Evolutionary conservation across 2,329 filamentous ascomycete species (phyloP).

Genomic region (Aschersonia sp.): DNA sequence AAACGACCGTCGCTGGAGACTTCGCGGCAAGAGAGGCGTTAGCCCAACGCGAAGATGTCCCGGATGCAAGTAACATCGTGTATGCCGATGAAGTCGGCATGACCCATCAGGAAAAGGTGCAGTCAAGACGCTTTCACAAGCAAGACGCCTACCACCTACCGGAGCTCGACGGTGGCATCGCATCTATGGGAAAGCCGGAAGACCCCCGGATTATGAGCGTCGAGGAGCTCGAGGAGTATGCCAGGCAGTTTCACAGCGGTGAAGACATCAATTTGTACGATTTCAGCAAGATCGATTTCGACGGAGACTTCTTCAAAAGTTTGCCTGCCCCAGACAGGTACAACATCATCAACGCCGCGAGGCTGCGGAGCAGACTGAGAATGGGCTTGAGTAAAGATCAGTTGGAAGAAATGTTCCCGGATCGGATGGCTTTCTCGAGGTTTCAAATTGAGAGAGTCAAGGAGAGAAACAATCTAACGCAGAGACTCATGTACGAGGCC

Average conservation of each 20-base stretch:
- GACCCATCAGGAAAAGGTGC: conserved; percentile 58
- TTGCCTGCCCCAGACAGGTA: conserved; percentile 83
- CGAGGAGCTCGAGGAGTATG: conserved; percentile 88
- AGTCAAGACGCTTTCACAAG: conserved; percentile 69
- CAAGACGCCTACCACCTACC: conserved; percentile 94
- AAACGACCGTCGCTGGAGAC: conserved; percentile 27
- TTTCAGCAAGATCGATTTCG: conserved; percentile 97
- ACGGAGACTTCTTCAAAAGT: conserved; percentile 88
- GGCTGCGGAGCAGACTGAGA: conserved; percentile 71
- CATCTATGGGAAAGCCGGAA: conserved; percentile 76
- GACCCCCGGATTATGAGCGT: conserved; percentile 95
- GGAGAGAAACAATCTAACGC: conserved; percentile 88
- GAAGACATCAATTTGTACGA: conserved; percentile 89
- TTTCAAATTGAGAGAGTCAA: conserved; percentile 93
- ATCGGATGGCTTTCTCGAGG: conserved; percentile 90
- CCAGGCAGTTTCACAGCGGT: conserved; percentile 77
- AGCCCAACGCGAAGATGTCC: conserved; percentile 52
- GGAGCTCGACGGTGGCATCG: conserved; percentile 64
- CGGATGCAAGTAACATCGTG: conserved; percentile 55
- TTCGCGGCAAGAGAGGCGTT: conserved; percentile 20
- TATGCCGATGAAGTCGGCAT: conserved; percentile 88
- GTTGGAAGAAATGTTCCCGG: conserved; percentile 89
- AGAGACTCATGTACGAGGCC: conserved; percentile 85
- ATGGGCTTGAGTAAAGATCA: conserved; percentile 98
- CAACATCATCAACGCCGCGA: conserved; percentile 91